A percentile compares a stretch with the other conserved stretches of the same genome.
phyloP scores from a whole-genome alignment of 1,284 basidiomycete species.

The Cutaneotrichosporon sp. region DNA sequence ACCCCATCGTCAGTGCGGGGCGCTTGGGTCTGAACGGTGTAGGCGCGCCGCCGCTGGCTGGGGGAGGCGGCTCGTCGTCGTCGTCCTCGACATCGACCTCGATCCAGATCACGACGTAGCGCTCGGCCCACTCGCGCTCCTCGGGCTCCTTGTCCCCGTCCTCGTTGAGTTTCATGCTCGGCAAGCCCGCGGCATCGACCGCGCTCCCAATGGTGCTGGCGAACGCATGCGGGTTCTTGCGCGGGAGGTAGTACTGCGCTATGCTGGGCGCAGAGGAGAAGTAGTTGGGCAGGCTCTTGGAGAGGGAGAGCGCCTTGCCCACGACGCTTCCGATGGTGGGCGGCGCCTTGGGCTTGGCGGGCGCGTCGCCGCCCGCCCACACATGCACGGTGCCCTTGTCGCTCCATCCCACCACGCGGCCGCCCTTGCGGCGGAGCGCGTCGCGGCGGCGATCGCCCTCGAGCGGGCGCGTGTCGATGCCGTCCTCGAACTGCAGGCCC shows the following conservation, averaged over 20 bases:
- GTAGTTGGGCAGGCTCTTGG: conserved; percentile 70
- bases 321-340: conserved; percentile 71
- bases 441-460: conserved; percentile 71
- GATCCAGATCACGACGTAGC: conserved; percentile 82
- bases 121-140: conserved; percentile 66
- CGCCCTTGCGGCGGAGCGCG: conserved; percentile 33
- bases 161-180: conserved; percentile 33
- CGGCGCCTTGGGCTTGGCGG: conserved; percentile 10
- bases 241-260: conserved; percentile 85
- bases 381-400: conserved; percentile 96
- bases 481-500: conserved; percentile 62
- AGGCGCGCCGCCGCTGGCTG: conserved; percentile 18
- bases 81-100: conserved; percentile 58
- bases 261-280: conserved; percentile 93
- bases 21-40: conserved; percentile 8
- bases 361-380: conserved; percentile 55
- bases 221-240: conserved; percentile 53
- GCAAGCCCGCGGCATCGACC: conserved; percentile 50
- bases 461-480: conserved; percentile 7
- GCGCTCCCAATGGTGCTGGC: conserved; percentile 40
- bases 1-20: conserved; percentile 25
- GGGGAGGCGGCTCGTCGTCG: conserved; percentile 33
- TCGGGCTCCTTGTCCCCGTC: conserved; percentile 61
- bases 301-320: conserved; percentile 66
- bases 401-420: conserved; percentile 62